Evolutionary conservation across 768 basidiomycete genomes (phyloP).

Genomic region (Dioszegia hungarica): DNA sequence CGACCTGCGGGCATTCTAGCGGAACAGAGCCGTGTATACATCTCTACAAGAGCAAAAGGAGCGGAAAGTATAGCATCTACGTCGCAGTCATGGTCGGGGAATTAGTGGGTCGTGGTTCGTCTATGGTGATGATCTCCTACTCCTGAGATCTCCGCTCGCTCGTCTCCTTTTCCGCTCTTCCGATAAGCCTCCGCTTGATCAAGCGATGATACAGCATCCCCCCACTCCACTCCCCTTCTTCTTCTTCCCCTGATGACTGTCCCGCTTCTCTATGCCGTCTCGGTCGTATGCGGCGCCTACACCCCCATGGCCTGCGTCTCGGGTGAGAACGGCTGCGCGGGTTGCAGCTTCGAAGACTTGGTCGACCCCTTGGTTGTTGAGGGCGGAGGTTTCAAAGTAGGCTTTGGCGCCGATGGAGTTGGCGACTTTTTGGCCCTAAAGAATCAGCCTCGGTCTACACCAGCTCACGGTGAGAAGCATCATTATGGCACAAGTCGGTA

Average conservation of each 20-base stretch:
- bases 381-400: constrained; percentile 90
- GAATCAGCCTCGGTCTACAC: not conserved
- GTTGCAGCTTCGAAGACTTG: constrained; percentile 98
- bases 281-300: constrained; percentile 32
- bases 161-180: no score
- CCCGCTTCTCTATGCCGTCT: constrained; percentile 19
- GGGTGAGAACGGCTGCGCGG: constrained; percentile 90
- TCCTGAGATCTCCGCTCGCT: no score
- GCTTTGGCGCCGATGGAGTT: constrained; percentile 79
- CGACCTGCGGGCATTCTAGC: no score
- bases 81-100: not conserved
- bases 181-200: no score
- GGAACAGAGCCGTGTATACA: not conserved
- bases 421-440: constrained; percentile 73
- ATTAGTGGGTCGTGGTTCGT: not conserved
- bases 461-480: not conserved
- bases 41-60: not conserved
- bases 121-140: no score
- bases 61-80: no score
- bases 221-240: constrained; percentile 17
- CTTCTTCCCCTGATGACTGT: constrained; percentile 6
- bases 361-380: constrained; percentile 57
- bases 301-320: constrained; percentile 56
- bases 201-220: constrained; percentile 13
- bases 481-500: constrained; percentile 29